Conservation (phyloP, 139 green algal species). For the Chlorella sp. region DNA sequence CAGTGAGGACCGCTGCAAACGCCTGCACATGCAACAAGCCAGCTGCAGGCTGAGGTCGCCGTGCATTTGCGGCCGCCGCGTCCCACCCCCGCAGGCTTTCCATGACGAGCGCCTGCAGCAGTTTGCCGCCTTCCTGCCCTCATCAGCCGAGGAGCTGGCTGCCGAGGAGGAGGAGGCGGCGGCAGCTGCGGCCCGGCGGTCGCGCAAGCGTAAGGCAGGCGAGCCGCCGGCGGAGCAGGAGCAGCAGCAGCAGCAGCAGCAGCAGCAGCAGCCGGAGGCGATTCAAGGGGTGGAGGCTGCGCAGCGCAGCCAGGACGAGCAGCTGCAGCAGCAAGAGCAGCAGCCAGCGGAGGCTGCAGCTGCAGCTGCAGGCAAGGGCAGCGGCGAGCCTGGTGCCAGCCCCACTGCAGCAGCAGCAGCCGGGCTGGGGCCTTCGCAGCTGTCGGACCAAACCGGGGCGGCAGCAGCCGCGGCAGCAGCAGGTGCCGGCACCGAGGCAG, state of each 20-base stretch:
- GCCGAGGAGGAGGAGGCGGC: background rate
- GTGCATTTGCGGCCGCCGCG: no score
- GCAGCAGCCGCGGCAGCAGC: background rate
- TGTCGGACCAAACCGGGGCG: conserved; percentile 11
- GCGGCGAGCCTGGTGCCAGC: background rate
- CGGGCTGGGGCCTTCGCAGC: background rate
- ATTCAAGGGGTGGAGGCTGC: background rate
- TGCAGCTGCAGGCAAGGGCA: background rate
- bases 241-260: conserved; percentile 6
- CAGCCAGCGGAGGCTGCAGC: background rate
- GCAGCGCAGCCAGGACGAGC: background rate
- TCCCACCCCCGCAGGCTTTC: background rate
- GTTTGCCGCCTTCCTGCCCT: conserved; percentile 17
- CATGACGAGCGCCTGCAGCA: conserved; percentile 18
- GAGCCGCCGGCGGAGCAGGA: background rate
- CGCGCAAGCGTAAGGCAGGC: background rate
- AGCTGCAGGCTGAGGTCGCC: no score
- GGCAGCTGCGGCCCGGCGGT: background rate
- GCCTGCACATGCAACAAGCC: no score
- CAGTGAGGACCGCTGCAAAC: no score
- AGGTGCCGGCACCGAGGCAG: background rate
- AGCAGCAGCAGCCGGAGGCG: background rate
- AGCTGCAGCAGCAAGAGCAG: conserved; percentile 10
- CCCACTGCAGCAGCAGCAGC: background rate
- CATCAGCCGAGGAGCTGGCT: background rate